These are phyloP conservation scores for Scedosporium minutisporum DNA, from an alignment of 2,329 filamentous ascomycete genomes.

Conservation along the genomic window DNA sequence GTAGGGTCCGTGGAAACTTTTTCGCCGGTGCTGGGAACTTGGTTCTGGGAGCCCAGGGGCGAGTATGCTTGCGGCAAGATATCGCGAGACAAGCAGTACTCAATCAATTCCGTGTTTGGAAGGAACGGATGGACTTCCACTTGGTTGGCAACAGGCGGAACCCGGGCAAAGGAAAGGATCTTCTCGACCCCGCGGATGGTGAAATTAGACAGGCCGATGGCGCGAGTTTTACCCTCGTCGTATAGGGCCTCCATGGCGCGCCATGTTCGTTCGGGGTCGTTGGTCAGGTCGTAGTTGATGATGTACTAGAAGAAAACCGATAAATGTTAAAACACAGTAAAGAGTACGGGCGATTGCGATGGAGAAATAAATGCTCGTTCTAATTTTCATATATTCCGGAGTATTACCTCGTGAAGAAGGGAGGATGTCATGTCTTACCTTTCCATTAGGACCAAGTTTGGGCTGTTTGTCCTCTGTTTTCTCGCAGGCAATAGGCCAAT, in stretches of 20 bases:
- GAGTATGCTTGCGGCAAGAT: slow-evolving; percentile 27
- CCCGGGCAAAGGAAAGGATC: slow-evolving; percentile 34
- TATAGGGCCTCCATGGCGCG: slow-evolving; percentile 51
- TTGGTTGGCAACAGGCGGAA: slow-evolving; percentile 42
- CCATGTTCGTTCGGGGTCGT: slow-evolving; percentile 39
- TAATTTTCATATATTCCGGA: too few relatives aligned
- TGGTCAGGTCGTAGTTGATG: slow-evolving; percentile 2
- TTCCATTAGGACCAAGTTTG: slow-evolving; percentile 16
- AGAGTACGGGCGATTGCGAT: slow-evolving; percentile 32
- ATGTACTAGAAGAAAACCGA: background rate
- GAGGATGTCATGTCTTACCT: slow-evolving; percentile 31
- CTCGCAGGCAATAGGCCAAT: slow-evolving; percentile 51
- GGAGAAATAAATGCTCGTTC: slow-evolving; percentile 13
- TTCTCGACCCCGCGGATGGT: slow-evolving; percentile 42
- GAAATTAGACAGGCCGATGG: slow-evolving; percentile 53
- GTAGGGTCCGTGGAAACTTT: slow-evolving; percentile 33
- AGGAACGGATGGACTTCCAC: slow-evolving; percentile 38
- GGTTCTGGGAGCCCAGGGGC: slow-evolving; percentile 44
- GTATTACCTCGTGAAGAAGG: slow-evolving; percentile 10
- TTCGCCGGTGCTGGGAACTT: slow-evolving; percentile 25
- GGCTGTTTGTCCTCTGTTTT: slow-evolving; percentile 29
- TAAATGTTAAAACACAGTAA: slow-evolving; percentile 14
- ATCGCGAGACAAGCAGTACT: slow-evolving; percentile 26
- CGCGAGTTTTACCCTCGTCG: slow-evolving; percentile 40
- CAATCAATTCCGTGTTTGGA: slow-evolving; percentile 37